These are phyloP conservation scores for Akanthomyces dipterigenus DNA, from an alignment of 2,329 filamentous ascomycete species.

Conservation along the genomic window DNA sequence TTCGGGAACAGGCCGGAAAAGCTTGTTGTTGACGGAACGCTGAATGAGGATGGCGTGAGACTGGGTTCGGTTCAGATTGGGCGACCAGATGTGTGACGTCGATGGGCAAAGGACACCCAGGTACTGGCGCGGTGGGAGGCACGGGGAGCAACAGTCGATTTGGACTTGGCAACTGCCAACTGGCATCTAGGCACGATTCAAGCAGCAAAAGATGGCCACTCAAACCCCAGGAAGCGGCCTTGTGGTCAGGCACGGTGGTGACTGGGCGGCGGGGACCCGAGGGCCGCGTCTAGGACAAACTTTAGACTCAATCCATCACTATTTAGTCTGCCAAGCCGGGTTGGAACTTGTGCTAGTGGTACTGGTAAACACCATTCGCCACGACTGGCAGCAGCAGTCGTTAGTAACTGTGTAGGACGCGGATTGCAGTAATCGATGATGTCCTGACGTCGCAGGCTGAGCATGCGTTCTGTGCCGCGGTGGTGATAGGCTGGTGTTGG, in stretches of 20 bases:
- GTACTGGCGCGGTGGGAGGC: too few species aligned
- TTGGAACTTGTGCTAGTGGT: too few species aligned
- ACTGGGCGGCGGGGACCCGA: background rate
- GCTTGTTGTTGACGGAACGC: background rate
- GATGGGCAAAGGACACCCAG: too few species aligned
- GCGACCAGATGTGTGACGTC: background rate
- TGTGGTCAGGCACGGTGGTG: conserved; percentile 18
- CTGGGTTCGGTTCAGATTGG: background rate
- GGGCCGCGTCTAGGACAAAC: background rate
- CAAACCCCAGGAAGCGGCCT: conserved; percentile 23
- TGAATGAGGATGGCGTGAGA: background rate
- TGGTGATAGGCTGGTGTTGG: background rate
- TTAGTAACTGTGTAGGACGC: background rate
- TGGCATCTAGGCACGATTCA: too few species aligned
- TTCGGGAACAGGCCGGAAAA: background rate
- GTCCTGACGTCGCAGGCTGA: background rate
- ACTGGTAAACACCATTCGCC: background rate
- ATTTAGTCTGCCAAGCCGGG: too few species aligned
- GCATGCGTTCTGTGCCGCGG: background rate
- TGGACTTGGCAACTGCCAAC: background rate
- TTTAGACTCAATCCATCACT: too few species aligned
- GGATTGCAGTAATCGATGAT: background rate
- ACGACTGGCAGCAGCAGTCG: background rate
- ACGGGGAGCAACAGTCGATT: background rate
- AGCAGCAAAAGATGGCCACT: conserved; percentile 19